Evolutionary conservation across 805 yeast species (phyloP).

Genomic region (Yamadazyma insecticola): DNA sequence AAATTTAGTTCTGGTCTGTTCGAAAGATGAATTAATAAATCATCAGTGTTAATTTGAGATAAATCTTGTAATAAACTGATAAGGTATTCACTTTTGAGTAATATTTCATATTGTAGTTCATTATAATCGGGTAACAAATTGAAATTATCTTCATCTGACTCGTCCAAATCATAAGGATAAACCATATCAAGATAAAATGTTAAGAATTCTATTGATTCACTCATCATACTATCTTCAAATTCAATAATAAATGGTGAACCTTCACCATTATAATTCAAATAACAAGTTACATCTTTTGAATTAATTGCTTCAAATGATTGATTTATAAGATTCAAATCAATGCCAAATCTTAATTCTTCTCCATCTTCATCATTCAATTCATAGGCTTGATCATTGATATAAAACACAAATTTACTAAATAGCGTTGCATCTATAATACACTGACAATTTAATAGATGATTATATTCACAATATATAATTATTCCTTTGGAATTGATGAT

Average conservation of each 20-base stretch:
- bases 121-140: constrained; percentile 22
- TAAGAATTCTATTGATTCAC: constrained; percentile 37
- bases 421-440: constrained; percentile 33
- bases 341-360: constrained; percentile 21
- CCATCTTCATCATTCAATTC: constrained; percentile 3
- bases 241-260: constrained; percentile 37
- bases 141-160: constrained; percentile 9
- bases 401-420: constrained; percentile 25
- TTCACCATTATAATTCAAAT: constrained; percentile 32
- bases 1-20: constrained; percentile 44
- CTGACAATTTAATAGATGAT: constrained; percentile 33
- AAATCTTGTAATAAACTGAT: constrained; percentile 32
- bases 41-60: constrained; percentile 30
- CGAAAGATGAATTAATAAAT: constrained; percentile 28
- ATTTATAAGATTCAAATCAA: constrained; percentile 31
- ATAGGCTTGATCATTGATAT: constrained; percentile 2
- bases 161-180: constrained; percentile 20
- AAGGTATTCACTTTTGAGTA: constrained; percentile 35
- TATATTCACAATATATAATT: constrained; percentile 29
- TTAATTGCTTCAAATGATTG: constrained; percentile 34
- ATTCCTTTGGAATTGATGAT: constrained; percentile 29
- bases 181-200: constrained; percentile 30
- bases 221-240: constrained; percentile 37
- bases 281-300: constrained; percentile 27
- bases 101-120: constrained; percentile 30